Evolutionary conservation across 1,139 yeast species (phyloP), one percentile per base, ranked within the genome.

Genomic region (Debaryomyces sp.): DNA sequence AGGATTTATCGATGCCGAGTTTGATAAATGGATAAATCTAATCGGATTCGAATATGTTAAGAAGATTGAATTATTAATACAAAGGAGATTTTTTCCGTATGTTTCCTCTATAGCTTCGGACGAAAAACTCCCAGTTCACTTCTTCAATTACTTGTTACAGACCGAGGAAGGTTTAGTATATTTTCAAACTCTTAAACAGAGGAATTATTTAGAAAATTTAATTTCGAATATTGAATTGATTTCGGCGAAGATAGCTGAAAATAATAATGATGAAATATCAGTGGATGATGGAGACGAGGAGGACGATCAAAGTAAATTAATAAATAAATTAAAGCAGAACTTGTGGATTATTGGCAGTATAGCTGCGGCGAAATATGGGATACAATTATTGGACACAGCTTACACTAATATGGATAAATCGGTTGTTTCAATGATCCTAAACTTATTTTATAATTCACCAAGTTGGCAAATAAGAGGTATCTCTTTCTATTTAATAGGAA

Each of bases 291-390:
- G 38, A 5, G 35, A 29, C 13, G 27, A 37, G 3, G 39, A 35
- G 18, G 35, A 35, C n/a, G 34, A 27, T 32, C 35, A 17, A 30
- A 33, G 26, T 21, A 29, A 36, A 10, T 18, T 42, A 18, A 34
- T 45, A 10, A 45, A 21, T 27, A 43, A 26, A 10, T 64, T 91
- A 24, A 89, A 89, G 60, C 90, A 92, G 13, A 82, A 87, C 43
- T 62, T 92, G 43, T 94, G 98, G 97, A 87, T 96, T 3, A 75
- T 89, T 39, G 97, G 97, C 0, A 85, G 85, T 57, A 84, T 91
- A 36, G 91, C 92, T 1, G 81, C 91, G 9, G 81, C 87, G 0
- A 75, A 75, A 27, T 71, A 76, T 48, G 97, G 96, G 0, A 82
- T 87, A 27, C 81, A 82, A 40, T 72, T 89, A 36, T 65, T 90